Conservation (phyloP, 192 early-diverging fungal genomes). For the Coemansia sp. region DNA sequence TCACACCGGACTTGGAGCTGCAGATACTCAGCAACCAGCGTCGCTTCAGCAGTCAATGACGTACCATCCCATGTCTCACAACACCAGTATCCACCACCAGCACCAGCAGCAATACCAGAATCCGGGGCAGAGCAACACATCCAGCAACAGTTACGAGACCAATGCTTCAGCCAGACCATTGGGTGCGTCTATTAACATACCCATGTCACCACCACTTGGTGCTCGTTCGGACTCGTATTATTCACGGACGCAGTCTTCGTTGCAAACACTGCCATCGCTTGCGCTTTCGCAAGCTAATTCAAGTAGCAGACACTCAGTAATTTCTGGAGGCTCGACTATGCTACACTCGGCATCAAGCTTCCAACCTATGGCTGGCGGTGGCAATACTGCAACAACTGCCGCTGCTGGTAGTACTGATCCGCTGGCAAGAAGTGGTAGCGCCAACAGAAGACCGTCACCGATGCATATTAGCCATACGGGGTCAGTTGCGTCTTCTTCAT, state of each 20-base stretch:
- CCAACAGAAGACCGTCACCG: constrained; percentile 2
- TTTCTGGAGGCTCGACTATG: constrained; percentile 6
- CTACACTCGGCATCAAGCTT: constrained; percentile 17
- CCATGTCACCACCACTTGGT: constrained; percentile 39
- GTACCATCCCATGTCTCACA: background rate
- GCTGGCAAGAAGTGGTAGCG: background rate
- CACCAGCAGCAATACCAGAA: background rate
- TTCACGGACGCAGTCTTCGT: constrained; percentile 14
- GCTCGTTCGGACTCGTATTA: constrained; percentile 31
- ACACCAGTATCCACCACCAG: background rate
- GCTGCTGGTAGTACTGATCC: background rate
- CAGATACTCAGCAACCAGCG: background rate
- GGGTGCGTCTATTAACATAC: constrained; percentile 43
- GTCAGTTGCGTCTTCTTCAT: background rate
- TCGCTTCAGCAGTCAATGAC: constrained; percentile 38
- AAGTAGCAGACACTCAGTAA: constrained; percentile 5
- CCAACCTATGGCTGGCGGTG: constrained; percentile 13
- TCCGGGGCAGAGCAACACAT: background rate
- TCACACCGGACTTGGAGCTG: background rate
- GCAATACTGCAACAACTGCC: constrained; percentile 6
- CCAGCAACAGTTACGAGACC: background rate
- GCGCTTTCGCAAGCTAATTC: constrained; percentile 14
- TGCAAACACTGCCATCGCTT: constrained; percentile 29
- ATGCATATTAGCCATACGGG: constrained; percentile 1
- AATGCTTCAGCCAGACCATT: constrained; percentile 6